Base-by-base conservation (phyloP, 169 alveolate genomes). In the Plasmodium inui region DNA sequence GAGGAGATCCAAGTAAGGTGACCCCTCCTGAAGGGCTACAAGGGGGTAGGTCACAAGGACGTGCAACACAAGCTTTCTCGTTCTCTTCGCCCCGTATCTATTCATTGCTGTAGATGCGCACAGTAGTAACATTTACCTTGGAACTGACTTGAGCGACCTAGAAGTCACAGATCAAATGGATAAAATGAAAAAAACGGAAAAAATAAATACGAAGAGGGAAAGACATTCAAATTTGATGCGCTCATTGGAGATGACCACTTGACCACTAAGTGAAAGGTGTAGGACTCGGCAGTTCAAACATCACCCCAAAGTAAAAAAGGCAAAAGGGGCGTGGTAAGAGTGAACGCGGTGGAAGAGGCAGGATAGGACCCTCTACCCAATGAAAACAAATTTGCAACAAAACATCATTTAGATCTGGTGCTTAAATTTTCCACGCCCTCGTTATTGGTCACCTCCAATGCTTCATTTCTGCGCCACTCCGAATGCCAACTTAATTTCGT, bases 171-270 rank as follows among this genome's bases (percentile, higher is more conserved):
- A 41, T 5, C 2, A 34, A 12, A 26, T 80, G 37, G 37, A 41
- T 22, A 41, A 1, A 28, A n/a, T n/a, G 17, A 1, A 39, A 53
- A 14, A 12, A 19, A 80, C 30, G 22, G 4, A 41, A 46, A 39
- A 80, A 80, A 80, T 80, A 71, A 19, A 44, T 80, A 76, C 30
- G 53, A 34, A 14, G 32, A 19, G 0, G 17, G 28, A 17, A 82
- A 82, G 71, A 82, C 22, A 22, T 82, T 82, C 71, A 82, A 82
- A 82, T 82, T 82, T 30, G 90, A 57, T 82, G 73, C 57, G 22
- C 19, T 30, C 39, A 32, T 82, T 53, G 53, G 37, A 17, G 81
- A 61, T 14, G 80, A 82, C 22, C 39, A 57, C 26, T 55, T 82
- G 71, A 82, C 22, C 7, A 34, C 57, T 57, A 82, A 55, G n/a